A percentile compares a stretch with the other conserved stretches of the same genome.
phyloP scores from a whole-genome alignment of 768 basidiomycete genomes.

The Wakefieldia striispora region DNA sequence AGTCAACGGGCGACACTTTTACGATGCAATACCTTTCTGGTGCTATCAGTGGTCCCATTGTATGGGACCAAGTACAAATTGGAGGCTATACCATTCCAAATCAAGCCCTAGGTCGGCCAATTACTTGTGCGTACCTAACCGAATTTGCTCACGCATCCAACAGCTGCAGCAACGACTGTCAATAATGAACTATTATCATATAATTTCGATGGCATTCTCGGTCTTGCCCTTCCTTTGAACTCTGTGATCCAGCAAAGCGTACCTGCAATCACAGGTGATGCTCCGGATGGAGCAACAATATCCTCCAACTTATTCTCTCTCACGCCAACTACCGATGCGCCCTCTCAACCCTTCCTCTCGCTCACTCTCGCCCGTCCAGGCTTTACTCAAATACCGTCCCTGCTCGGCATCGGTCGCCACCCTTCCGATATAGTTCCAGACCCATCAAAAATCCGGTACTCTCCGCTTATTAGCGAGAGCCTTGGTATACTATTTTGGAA shows the following conservation, averaged over 20 bases:
- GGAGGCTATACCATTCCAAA: conserved; percentile 62
- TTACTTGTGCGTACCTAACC: neutral
- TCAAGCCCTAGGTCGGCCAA: conserved; percentile 65
- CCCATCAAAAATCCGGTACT: conserved; percentile 51
- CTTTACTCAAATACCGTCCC: conserved; percentile 50
- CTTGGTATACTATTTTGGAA: conserved; percentile 62
- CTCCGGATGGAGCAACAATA: conserved; percentile 64
- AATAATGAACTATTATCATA: conserved; percentile 53
- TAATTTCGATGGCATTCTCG: conserved; percentile 65
- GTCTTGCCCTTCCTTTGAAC: conserved; percentile 71
- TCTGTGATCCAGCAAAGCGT: conserved; percentile 59
- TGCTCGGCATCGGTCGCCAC: conserved; percentile 70
- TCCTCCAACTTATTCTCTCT: conserved; percentile 72
- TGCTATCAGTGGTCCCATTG: conserved; percentile 55
- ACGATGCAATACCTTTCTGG: conserved; percentile 61
- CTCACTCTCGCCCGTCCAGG: conserved; percentile 70
- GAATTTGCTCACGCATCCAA: neutral
- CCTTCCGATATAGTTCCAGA: conserved; percentile 52
- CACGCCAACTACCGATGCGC: conserved; percentile 50
- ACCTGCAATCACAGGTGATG: conserved; percentile 45
- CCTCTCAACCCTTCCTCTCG: conserved; percentile 62
- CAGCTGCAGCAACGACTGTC: conserved; percentile 61
- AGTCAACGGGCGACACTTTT: conserved; percentile 43
- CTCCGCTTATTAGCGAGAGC: conserved; percentile 39
- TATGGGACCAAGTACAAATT: conserved; percentile 64